Conservation (phyloP, 768 basidiomycete genomes). For the Leccinum disarticulatum region DNA sequence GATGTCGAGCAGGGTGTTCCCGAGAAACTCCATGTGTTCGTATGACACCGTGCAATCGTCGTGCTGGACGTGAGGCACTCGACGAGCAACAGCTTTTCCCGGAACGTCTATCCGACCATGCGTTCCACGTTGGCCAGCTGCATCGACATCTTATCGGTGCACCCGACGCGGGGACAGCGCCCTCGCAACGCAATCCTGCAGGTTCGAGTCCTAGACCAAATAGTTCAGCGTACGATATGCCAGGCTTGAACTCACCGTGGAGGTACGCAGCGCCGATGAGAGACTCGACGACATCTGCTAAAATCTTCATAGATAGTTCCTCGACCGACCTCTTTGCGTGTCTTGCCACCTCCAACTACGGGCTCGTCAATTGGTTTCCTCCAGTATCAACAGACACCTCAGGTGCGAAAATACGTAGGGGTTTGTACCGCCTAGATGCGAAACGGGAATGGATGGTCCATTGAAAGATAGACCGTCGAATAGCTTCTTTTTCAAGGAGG, state of each 20-base stretch:
- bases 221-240: slow-evolving; percentile 54
- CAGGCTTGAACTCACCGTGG: slow-evolving; percentile 62
- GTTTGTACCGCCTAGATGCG: slow-evolving; percentile 41
- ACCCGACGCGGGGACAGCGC: too few species aligned
- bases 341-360: too few species aligned
- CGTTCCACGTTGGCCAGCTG: slow-evolving; percentile 57
- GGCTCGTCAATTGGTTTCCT: slow-evolving; percentile 28
- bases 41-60: slow-evolving; percentile 67
- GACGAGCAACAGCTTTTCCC: slow-evolving; percentile 58
- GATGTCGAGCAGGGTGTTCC: slow-evolving; percentile 75
- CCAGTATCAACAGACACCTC: slow-evolving; percentile 6
- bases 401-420: slow-evolving; percentile 26
- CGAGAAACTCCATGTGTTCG: slow-evolving; percentile 75
- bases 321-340: too few species aligned
- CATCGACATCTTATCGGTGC: slow-evolving; percentile 4
- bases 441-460: slow-evolving; percentile 67
- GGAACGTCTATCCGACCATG: slow-evolving; percentile 50
- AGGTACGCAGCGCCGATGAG: slow-evolving; percentile 68
- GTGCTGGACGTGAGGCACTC: slow-evolving; percentile 69
- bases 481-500: slow-evolving; percentile 62
- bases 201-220: slow-evolving; percentile 55
- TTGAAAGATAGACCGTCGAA: slow-evolving; percentile 48
- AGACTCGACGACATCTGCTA: slow-evolving; percentile 67
- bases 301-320: slow-evolving; percentile 64
- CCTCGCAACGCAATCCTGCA: too few species aligned